A percentile compares a stretch with the other conserved stretches of the same genome.
phyloP scores from a whole-genome alignment of 768 basidiomycete species.

The Tubosaeta sp. region DNA sequence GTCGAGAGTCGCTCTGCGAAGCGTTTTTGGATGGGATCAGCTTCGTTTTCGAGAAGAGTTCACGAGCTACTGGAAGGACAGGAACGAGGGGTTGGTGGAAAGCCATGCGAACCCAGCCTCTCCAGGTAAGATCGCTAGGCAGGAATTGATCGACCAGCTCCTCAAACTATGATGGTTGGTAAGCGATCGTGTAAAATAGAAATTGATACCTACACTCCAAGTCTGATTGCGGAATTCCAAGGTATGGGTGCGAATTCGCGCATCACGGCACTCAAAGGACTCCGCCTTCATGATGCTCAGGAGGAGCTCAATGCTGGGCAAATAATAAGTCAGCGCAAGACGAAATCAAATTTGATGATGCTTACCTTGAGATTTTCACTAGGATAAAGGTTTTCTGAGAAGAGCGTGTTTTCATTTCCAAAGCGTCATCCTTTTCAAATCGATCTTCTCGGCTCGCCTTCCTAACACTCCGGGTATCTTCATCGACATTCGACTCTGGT shows the following conservation, averaged over 20 bases:
- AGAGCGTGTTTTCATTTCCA: constrained; percentile 80
- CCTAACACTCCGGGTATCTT: constrained; percentile 20
- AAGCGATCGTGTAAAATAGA: constrained; percentile 3
- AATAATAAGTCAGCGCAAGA: constrained; percentile 12
- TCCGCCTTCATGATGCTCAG: constrained; percentile 79
- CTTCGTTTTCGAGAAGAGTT: constrained; percentile 75
- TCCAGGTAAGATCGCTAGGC: constrained; percentile 73
- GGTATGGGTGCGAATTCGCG: constrained; percentile 72
- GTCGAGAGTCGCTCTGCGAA: constrained; percentile 26
- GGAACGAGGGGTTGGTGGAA: constrained; percentile 77
- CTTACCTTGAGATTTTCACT: constrained; percentile 68
- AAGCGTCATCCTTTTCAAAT: constrained; percentile 50
- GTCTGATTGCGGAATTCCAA: constrained; percentile 81
- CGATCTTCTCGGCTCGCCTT: constrained; percentile 17
- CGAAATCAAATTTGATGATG: neutral
- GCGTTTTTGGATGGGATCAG: constrained; percentile 45
- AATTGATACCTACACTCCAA: constrained; percentile 58
- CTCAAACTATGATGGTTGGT: constrained; percentile 52
- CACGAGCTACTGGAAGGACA: constrained; percentile 73
- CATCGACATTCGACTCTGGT: constrained; percentile 16
- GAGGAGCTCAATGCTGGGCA: constrained; percentile 58
- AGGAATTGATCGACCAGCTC: constrained; percentile 77
- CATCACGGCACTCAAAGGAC: constrained; percentile 80
- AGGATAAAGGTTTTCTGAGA: constrained; percentile 79
- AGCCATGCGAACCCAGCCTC: constrained; percentile 79